Evolutionary conservation across 805 yeast species (phyloP), one percentile per base, ranked within the genome.

Genomic region (Saturnispora halmiae): DNA sequence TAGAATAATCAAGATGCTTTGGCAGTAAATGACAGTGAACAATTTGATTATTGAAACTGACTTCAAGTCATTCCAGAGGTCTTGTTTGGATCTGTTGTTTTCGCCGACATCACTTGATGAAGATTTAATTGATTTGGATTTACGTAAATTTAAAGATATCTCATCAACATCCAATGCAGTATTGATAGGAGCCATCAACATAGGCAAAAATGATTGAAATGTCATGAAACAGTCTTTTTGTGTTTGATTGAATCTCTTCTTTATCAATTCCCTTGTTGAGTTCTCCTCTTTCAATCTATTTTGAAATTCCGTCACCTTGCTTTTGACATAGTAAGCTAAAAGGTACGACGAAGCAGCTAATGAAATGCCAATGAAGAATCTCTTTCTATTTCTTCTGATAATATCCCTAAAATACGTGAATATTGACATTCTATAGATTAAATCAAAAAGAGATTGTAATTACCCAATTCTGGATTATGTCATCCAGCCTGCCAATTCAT

Each of bases 161-260:
- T 69, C 65, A 52, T 86, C 95, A 18, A 83, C 88, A 6, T 83
- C 79, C 46, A 80, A 65, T 41, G 66, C 66, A 16, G 70, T 73
- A 43, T 78, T 60, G 6, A 85, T 70, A 13, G 83, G 85, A 24
- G 70, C 70, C 5, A 79, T 69, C 32, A 88, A 64, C 4, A 85
- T 84, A 2, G 95, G 94, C 36, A 84, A 66, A 46, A 90, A 68
- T 4, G 94, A 88, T 55, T 83, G 67, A 39, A 88, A 75, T 0
- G 96, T 90, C 63, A 77, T 77, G 39, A 82, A 70, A 35, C 95
- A 84, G 60, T 90, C 97, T 50, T 79, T 79, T 54, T 88, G 96
- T 9, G 96, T 90, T 64, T 87, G 96, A 38, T 82, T 77, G 53
- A 87, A 90, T 43, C 96, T 66, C 50, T 92, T 70, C 50, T 79